These are phyloP conservation scores for Paecilomyces sp. DNA, from an alignment of 2,329 filamentous ascomycete genomes.

Conservation along the genomic window DNA sequence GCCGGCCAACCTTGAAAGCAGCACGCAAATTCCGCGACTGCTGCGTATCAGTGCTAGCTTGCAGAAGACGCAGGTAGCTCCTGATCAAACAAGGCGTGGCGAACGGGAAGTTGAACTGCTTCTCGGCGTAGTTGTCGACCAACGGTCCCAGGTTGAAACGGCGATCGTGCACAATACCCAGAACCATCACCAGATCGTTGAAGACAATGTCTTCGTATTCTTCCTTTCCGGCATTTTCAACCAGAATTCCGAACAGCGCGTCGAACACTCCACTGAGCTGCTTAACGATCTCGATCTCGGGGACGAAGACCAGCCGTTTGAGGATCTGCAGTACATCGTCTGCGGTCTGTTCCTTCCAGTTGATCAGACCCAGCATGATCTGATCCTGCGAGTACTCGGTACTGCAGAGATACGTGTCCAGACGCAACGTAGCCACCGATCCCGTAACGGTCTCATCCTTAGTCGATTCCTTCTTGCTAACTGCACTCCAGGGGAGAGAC, in stretches of 20 bases:
- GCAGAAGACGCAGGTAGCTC: constrained; percentile 76
- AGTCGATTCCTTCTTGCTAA: constrained; percentile 57
- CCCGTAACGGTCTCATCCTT: constrained; percentile 69
- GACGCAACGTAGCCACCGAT: constrained; percentile 67
- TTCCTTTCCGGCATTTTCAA: constrained; percentile 84
- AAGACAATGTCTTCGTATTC: constrained; percentile 92
- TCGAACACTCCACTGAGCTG: constrained; percentile 83
- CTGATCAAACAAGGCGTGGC: constrained; percentile 81
- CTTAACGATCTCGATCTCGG: constrained; percentile 97
- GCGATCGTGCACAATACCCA: constrained; percentile 90
- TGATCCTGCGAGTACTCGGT: constrained; percentile 92
- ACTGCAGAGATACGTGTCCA: constrained; percentile 86
- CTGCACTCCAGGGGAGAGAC: constrained; percentile 69
- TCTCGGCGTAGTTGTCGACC: constrained; percentile 86
- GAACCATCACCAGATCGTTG: constrained; percentile 76
- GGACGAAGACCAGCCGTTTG: constrained; percentile 81
- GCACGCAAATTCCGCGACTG: constrained; percentile 78
- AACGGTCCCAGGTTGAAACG: constrained; percentile 86
- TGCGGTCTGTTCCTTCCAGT: constrained; percentile 71
- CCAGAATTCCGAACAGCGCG: constrained; percentile 81
- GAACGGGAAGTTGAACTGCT: constrained; percentile 85
- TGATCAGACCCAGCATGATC: constrained; percentile 71
- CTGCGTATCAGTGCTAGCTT: constrained; percentile 74
- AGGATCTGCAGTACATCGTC: constrained; percentile 67
- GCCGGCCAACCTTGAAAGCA: constrained; percentile 89